A percentile compares a stretch with the other conserved stretches of the same genome.
Conservation (phyloP, 208 protist species). For the Trypanosoma avium region DNA sequence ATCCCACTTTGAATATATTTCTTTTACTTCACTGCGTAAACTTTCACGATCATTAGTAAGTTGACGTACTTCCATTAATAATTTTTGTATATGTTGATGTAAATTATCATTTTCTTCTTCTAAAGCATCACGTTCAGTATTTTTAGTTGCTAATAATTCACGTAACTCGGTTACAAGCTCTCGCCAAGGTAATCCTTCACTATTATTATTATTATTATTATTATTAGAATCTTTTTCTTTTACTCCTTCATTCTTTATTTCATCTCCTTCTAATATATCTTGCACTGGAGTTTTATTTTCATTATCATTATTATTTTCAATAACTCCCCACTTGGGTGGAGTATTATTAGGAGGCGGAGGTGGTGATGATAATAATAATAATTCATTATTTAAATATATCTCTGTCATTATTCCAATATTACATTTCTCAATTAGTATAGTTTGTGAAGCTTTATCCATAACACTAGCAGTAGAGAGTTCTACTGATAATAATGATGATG, state of each 20-base stretch:
- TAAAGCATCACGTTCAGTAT: constrained; percentile 16
- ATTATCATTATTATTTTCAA: background rate
- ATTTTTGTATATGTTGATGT: constrained; percentile 10
- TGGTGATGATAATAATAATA: background rate
- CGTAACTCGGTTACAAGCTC: constrained; percentile 23
- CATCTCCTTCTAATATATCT: background rate
- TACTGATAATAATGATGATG: no score
- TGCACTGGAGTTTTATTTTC: background rate
- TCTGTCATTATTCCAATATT: background rate
- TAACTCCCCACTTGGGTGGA: background rate
- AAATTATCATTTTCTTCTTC: constrained; percentile 5
- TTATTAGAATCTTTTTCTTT: background rate
- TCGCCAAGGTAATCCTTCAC: constrained; percentile 4
- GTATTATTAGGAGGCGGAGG: background rate
- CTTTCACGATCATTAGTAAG: constrained; percentile 5
- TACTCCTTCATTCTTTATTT: background rate
- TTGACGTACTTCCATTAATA: constrained; percentile 9
- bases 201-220: background rate
- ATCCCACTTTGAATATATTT: constrained; percentile 3
- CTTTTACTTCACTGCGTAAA: background rate
- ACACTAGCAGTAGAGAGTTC: background rate
- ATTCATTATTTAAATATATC: background rate
- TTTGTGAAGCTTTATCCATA: background rate
- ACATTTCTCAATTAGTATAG: background rate
- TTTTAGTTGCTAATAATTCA: constrained; percentile 24